Percentiles rank a stretch among this genome's conserved stretches.
Conservation (phyloP, 1,139 yeast genomes). For the Lodderomyces jiufengensis region DNA sequence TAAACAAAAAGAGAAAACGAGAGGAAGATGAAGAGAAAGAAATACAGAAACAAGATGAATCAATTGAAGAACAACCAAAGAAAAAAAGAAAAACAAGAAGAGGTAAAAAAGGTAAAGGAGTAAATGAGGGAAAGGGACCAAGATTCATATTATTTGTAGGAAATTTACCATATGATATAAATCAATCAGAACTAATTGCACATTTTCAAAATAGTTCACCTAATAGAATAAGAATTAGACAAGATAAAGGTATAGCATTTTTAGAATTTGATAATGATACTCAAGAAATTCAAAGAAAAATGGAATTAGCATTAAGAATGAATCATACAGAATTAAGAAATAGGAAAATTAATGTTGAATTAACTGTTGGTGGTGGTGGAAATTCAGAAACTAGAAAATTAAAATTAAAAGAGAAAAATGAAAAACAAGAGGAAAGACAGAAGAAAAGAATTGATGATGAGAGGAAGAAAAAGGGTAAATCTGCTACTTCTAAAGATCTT, state of each 20-base stretch:
- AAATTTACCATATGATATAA: slow-evolving; percentile 73
- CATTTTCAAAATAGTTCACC: slow-evolving; percentile 79
- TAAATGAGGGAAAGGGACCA: slow-evolving; percentile 51
- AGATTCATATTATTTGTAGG: slow-evolving; percentile 89
- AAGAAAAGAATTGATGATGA: slow-evolving; percentile 38
- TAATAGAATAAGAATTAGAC: slow-evolving; percentile 69
- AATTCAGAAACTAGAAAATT: slow-evolving; percentile 66
- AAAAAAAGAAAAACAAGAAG: slow-evolving; percentile 76
- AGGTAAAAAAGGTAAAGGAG: slow-evolving; percentile 66
- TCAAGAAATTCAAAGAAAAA: slow-evolving; percentile 65
- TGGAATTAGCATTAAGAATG: slow-evolving; percentile 78
- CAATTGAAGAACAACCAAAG: slow-evolving; percentile 27
- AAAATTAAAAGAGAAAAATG: slow-evolving; percentile 78
- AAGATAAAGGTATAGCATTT: slow-evolving; percentile 89
- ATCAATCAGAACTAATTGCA: slow-evolving; percentile 57
- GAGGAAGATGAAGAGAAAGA: slow-evolving; percentile 12
- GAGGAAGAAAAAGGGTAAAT: slow-evolving; percentile 25
- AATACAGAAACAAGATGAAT: slow-evolving; percentile 12
- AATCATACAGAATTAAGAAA: slow-evolving; percentile 70
- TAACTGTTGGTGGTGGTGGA: slow-evolving; percentile 98
- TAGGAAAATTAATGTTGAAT: slow-evolving; percentile 86
- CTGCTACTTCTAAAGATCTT: slow-evolving; percentile 17
- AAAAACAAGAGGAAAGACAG: slow-evolving; percentile 64
- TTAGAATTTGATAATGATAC: slow-evolving; percentile 71
- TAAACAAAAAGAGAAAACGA: slow-evolving; percentile 12